These are phyloP conservation scores for Pseudogymnoascus sp. DNA, from an alignment of 2,329 filamentous ascomycete genomes.

Conservation along the genomic window DNA sequence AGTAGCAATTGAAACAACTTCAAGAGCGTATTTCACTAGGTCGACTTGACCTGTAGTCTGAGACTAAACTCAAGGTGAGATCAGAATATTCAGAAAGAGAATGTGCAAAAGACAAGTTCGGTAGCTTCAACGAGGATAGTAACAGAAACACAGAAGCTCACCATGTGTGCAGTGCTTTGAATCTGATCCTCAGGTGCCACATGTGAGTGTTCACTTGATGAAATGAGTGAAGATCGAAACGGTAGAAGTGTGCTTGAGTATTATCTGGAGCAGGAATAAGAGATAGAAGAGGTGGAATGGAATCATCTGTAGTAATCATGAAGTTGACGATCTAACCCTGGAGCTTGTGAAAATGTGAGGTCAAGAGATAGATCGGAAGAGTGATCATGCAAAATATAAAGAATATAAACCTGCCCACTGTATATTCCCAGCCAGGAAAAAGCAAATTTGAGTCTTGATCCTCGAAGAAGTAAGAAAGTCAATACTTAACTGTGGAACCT, in stretches of 20 bases:
- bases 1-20: neutral
- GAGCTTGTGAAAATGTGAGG: neutral
- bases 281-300: neutral
- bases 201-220: neutral
- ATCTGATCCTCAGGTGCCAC: neutral
- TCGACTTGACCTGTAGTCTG: neutral
- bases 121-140: neutral
- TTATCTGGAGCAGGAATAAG: neutral
- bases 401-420: neutral
- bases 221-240: neutral
- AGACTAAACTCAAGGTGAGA: neutral
- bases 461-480: neutral
- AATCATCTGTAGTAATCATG: neutral
- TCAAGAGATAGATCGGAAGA: neutral
- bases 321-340: neutral
- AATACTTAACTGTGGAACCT: neutral
- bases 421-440: neutral
- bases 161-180: neutral
- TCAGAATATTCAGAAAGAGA: neutral
- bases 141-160: neutral
- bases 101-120: neutral
- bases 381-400: neutral
- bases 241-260: neutral
- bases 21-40: neutral
- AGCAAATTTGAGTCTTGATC: neutral